Conservation (phyloP, 495 filamentous ascomycete species). For the Aspergillus asperescens region DNA sequence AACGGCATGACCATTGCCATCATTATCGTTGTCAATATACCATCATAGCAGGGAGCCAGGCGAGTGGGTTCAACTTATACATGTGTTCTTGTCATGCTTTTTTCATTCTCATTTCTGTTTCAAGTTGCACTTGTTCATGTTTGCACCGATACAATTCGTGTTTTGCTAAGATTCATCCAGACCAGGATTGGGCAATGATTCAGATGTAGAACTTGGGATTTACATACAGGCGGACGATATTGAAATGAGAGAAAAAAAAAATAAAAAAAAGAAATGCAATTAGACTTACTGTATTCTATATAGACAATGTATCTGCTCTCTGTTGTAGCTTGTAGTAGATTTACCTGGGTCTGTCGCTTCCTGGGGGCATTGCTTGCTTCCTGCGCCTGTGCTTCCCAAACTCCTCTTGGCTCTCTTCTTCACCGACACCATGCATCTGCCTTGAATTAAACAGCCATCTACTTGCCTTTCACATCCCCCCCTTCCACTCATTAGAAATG, state of each 20-base stretch:
- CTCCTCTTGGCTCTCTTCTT: background rate
- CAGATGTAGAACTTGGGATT: constrained; percentile 25
- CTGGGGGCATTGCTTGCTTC: no score
- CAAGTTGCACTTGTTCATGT: constrained; percentile 12
- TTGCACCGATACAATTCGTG: constrained; percentile 7
- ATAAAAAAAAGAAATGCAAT: constrained; percentile 3
- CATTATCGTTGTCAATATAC: constrained; percentile 27
- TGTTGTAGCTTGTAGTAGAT: no score
- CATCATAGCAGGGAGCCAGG: constrained; percentile 30
- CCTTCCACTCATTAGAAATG: background rate
- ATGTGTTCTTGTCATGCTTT: constrained; percentile 20
- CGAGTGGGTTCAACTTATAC: constrained; percentile 24
- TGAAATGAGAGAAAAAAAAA: constrained; percentile 10
- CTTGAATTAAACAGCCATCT: no score
- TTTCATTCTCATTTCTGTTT: constrained; percentile 10
- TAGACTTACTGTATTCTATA: background rate
- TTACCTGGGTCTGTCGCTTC: no score
- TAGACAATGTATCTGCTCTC: no score
- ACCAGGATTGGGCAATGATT: constrained; percentile 13
- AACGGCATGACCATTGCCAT: constrained; percentile 23
- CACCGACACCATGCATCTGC: background rate
- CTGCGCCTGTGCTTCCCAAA: no score
- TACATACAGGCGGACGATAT: constrained; percentile 18
- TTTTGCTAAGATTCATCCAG: constrained; percentile 15
- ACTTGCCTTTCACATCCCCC: background rate